phyloP scores from a whole-genome alignment of 83 land plant genomes.

The Diphasiastrum complanatum region DNA sequence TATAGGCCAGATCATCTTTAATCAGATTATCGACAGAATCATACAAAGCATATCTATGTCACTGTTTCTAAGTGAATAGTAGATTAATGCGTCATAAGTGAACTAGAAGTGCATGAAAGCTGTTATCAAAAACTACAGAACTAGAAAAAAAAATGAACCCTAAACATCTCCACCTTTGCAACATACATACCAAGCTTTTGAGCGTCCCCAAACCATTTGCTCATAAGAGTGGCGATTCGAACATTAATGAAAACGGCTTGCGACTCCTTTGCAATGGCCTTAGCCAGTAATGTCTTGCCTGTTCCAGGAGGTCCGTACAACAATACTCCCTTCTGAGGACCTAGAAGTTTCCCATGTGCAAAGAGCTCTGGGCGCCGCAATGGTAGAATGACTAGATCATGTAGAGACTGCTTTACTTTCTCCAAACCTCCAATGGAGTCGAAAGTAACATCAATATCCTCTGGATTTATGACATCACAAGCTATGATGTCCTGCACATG shows the following conservation, averaged over 20 bases:
- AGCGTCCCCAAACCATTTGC: conserved; percentile 10
- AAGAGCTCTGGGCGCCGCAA: conserved; percentile 2
- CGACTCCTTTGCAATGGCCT: conserved; percentile 2
- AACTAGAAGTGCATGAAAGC: too few relatives aligned
- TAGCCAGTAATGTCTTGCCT: too few relatives aligned
- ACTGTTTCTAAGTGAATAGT: too few relatives aligned
- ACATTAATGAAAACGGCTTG: conserved; percentile 5
- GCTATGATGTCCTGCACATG: conserved; percentile 1
- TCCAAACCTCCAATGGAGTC: conserved; percentile 2
- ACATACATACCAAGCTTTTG: conserved; percentile 9
- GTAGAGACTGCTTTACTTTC: background rate
- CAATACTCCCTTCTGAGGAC: conserved; percentile 8
- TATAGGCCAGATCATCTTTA: too few relatives aligned
- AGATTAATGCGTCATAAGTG: too few relatives aligned
- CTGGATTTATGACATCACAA: background rate
- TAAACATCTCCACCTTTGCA: background rate
- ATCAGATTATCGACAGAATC: too few relatives aligned
- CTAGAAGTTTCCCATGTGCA: background rate
- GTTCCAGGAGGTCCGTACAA: too few relatives aligned
- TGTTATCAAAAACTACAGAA: too few relatives aligned
- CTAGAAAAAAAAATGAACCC: background rate
- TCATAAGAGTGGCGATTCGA: background rate
- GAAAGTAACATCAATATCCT: conserved; percentile 1
- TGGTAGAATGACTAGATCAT: too few relatives aligned
- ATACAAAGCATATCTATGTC: too few relatives aligned